phyloP scores from a whole-genome alignment of 2,329 filamentous ascomycete species.

The Fusarium sp. region DNA sequence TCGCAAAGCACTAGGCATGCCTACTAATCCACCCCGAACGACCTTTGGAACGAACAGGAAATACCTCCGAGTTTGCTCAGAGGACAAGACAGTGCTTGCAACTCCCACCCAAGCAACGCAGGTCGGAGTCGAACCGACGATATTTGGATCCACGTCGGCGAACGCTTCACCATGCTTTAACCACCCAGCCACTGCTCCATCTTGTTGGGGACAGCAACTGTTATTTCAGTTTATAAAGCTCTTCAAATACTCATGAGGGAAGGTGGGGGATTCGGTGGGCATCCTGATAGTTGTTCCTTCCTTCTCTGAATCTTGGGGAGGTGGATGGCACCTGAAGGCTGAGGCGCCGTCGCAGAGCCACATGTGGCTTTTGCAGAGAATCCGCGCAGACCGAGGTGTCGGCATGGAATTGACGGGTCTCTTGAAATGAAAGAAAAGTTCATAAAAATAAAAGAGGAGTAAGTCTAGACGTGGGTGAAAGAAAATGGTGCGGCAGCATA shows the following conservation, averaged over 20 bases:
- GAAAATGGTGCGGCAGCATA: not conserved
- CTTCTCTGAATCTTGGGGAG: not conserved
- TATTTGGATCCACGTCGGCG: accelerated
- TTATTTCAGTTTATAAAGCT: not conserved
- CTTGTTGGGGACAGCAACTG: not conserved
- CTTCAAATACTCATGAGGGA: not conserved
- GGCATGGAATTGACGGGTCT: too few species aligned
- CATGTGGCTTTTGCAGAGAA: not conserved
- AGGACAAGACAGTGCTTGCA: not conserved
- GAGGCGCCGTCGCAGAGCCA: not conserved
- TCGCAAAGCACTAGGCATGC: conserved; percentile 21
- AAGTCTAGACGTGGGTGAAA: not conserved
- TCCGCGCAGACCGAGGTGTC: too few species aligned
- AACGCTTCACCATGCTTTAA: not conserved
- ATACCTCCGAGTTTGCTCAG: not conserved
- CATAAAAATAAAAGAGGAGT: not conserved
- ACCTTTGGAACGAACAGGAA: conserved; percentile 1
- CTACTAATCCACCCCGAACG: conserved; percentile 23
- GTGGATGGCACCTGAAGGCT: not conserved
- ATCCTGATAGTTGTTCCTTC: not conserved
- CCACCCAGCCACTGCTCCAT: conserved; percentile 8
- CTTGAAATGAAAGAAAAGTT: accelerated
- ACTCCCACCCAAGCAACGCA: not conserved
- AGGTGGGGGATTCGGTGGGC: not conserved
- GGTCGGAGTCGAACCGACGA: conserved; percentile 6